These are phyloP conservation scores for Botrytis porri DNA, from an alignment of 2,329 filamentous ascomycete genomes.

Conservation along the genomic window DNA sequence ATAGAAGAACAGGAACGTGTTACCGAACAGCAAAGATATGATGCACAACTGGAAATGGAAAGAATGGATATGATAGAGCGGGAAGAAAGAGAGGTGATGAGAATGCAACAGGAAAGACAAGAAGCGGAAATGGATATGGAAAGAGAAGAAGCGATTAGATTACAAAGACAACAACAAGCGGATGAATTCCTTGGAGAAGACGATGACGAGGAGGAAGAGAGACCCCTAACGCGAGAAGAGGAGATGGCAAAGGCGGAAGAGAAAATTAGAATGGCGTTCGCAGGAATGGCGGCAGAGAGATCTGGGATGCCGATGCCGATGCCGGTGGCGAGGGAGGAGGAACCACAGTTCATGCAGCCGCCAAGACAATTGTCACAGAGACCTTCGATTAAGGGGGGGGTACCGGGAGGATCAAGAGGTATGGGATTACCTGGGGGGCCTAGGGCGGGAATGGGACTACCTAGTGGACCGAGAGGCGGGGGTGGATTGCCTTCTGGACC, in stretches of 20 bases:
- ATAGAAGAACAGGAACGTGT: slow-evolving; percentile 13
- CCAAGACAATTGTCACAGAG: background rate
- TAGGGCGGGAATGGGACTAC: background rate
- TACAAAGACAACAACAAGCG: slow-evolving; percentile 5
- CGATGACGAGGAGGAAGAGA: slow-evolving; percentile 12
- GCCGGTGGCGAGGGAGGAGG: background rate
- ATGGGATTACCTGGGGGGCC: slow-evolving; percentile 10
- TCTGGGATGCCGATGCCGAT: background rate
- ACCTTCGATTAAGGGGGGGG: slow-evolving; percentile 15
- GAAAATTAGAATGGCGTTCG: slow-evolving; percentile 25
- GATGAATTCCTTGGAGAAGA: background rate
- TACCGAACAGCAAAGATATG: slow-evolving; percentile 5
- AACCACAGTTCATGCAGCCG: background rate
- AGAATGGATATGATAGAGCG: slow-evolving; percentile 9
- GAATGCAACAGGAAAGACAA: slow-evolving; percentile 9
- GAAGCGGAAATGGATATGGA: slow-evolving; percentile 1
- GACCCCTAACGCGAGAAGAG: slow-evolving; percentile 22
- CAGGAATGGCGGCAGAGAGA: slow-evolving; percentile 23
- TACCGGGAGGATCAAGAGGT: slow-evolving; percentile 20
- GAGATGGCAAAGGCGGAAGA: slow-evolving; percentile 25
- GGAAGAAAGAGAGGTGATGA: slow-evolving; percentile 8
- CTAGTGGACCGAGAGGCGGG: slow-evolving; percentile 15
- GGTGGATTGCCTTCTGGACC: slow-evolving; percentile 13
- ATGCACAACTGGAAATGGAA: slow-evolving; percentile 13
- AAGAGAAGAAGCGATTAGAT: slow-evolving; percentile 1